Evolutionary conservation across 192 early-diverging fungal genomes (phyloP).

Genomic region (Coemansia sp.): DNA sequence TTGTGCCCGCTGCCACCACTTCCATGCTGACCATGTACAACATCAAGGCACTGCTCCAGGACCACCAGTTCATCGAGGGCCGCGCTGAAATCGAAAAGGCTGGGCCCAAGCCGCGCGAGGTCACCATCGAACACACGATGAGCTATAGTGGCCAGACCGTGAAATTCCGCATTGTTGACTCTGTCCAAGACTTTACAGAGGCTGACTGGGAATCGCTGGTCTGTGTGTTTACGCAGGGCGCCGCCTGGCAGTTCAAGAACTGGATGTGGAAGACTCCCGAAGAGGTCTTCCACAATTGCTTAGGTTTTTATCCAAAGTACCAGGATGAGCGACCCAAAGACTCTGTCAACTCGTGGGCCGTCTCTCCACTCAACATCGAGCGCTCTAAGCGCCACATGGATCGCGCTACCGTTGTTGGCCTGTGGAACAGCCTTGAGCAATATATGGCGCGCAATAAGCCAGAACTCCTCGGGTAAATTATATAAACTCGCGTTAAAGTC

Average conservation of each 20-base stretch:
- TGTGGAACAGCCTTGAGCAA: conserved; percentile 47
- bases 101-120: conserved; percentile 65
- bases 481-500: background rate
- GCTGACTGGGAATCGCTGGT: conserved; percentile 90
- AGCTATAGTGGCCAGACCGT: conserved; percentile 50
- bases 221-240: conserved; percentile 90
- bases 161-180: conserved; percentile 83
- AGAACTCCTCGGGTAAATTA: conserved; percentile 19
- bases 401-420: conserved; percentile 37
- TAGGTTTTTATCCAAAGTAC: conserved; percentile 63
- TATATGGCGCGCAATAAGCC: conserved; percentile 47
- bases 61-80: conserved; percentile 71
- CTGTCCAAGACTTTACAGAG: conserved; percentile 67
- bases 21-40: conserved; percentile 89
- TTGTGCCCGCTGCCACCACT: conserved; percentile 87
- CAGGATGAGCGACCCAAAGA: conserved; percentile 49
- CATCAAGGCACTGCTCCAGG: conserved; percentile 80
- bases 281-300: conserved; percentile 78
- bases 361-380: conserved; percentile 45
- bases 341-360: conserved; percentile 26
- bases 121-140: conserved; percentile 64
- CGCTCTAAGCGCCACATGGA: conserved; percentile 52
- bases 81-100: conserved; percentile 65
- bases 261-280: conserved; percentile 88
- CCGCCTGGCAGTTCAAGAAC: conserved; percentile 92